Percentiles rank a stretch among this genome's conserved stretches.
Conservation (phyloP, 495 filamentous ascomycete genomes). For the Poronia punctata region DNA sequence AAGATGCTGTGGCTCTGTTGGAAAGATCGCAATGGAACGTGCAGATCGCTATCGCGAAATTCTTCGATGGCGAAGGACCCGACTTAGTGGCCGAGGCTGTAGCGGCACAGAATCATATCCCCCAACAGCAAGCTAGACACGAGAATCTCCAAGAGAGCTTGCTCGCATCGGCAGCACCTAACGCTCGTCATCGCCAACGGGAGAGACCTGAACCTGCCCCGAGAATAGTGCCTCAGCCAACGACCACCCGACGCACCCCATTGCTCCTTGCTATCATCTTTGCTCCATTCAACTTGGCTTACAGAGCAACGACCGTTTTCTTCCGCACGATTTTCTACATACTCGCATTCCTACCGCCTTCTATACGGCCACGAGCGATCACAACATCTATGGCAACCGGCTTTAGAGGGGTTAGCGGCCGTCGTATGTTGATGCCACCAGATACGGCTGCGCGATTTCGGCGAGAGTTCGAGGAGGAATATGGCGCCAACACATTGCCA, state of each 20-base stretch:
- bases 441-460: slow-evolving; percentile 86
- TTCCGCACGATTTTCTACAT: slow-evolving; percentile 74
- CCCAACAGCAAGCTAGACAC: slow-evolving; percentile 49
- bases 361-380: slow-evolving; percentile 58
- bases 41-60: slow-evolving; percentile 90
- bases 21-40: slow-evolving; percentile 93
- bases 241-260: slow-evolving; percentile 57
- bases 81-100: slow-evolving; percentile 74
- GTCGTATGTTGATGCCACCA: slow-evolving; percentile 67
- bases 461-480: slow-evolving; percentile 90
- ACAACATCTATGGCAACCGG: slow-evolving; percentile 43
- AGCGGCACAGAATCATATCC: slow-evolving; percentile 52
- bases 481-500: slow-evolving; percentile 59
- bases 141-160: slow-evolving; percentile 65
- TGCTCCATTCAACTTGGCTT: slow-evolving; percentile 73
- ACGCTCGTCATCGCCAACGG: slow-evolving; percentile 22
- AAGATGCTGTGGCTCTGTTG: slow-evolving; percentile 73
- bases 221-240: slow-evolving; percentile 68
- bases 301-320: slow-evolving; percentile 56
- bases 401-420: slow-evolving; percentile 58
- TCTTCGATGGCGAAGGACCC: slow-evolving; percentile 91
- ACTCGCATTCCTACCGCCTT: slow-evolving; percentile 43
- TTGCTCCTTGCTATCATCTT: slow-evolving; percentile 71
- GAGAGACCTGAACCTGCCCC: slow-evolving; percentile 58
- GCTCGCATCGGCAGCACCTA: slow-evolving; percentile 24